Conservation (phyloP, 2,329 filamentous ascomycete species). For the Xylogone sp. region DNA sequence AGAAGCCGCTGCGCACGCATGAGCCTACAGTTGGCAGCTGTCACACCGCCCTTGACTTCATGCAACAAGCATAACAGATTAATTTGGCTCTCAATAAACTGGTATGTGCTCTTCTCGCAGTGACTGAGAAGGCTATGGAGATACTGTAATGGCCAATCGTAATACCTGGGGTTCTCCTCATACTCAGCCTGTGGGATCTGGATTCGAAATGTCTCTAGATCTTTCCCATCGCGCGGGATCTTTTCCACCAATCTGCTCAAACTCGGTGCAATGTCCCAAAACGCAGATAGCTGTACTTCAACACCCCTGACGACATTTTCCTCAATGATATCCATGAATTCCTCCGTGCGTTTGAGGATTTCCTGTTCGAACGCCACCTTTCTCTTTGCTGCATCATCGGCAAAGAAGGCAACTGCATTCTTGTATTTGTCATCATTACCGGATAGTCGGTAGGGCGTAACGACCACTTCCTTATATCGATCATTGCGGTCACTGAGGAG, state of each 20-base stretch:
- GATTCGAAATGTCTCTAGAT: constrained; percentile 57
- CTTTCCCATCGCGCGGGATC: constrained; percentile 54
- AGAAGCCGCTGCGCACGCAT: constrained; percentile 58
- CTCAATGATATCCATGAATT: constrained; percentile 76
- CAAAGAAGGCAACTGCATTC: constrained; percentile 79
- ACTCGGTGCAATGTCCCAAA: constrained; percentile 95
- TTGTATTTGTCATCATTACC: constrained; percentile 75
- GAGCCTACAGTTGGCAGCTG: constrained; percentile 63
- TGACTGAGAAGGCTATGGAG: constrained; percentile 81
- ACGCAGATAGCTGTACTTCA: constrained; percentile 86
- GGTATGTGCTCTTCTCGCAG: constrained; percentile 88
- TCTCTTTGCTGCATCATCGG: constrained; percentile 70
- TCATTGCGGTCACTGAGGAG: constrained; percentile 81
- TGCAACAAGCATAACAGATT: constrained; percentile 88
- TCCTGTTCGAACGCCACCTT: constrained; percentile 68
- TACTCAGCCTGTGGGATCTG: constrained; percentile 77
- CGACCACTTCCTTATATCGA: constrained; percentile 78
- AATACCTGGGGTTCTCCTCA: constrained; percentile 81
- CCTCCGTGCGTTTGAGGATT: constrained; percentile 67
- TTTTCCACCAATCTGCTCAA: constrained; percentile 75
- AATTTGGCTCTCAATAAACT: constrained; percentile 93
- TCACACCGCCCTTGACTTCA: constrained; percentile 79
- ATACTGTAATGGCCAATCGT: constrained; percentile 81
- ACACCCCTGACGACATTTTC: constrained; percentile 83
- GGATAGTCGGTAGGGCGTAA: constrained; percentile 73